Evolutionary conservation across 2,329 filamentous ascomycete genomes (phyloP).

Genomic region (Talaromyces marneffei): DNA sequence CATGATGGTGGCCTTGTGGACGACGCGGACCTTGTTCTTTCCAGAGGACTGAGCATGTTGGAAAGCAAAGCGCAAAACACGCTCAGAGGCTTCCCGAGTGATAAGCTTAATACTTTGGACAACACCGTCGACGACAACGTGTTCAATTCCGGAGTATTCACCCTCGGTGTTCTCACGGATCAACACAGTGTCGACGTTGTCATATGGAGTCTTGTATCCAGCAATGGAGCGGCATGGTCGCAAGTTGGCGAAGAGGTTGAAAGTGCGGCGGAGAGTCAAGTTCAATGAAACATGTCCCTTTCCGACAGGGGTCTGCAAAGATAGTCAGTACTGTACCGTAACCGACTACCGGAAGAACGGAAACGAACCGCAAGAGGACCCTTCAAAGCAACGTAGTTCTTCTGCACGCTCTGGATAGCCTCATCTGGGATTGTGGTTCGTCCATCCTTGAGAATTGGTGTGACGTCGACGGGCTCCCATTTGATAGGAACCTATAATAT

Average conservation of each 20-base stretch:
- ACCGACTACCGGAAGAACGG: background rate
- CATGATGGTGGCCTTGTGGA: conserved; percentile 99
- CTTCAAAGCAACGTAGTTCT: conserved; percentile 97
- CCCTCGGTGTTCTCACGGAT: conserved; percentile 99
- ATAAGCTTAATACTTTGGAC: conserved; percentile 99
- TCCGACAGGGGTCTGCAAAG: conserved; percentile 74
- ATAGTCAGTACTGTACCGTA: conserved; percentile 22
- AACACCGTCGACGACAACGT: conserved; percentile 94
- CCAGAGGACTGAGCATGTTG: conserved; percentile 92
- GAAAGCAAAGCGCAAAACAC: conserved; percentile 95
- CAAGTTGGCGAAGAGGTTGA: conserved; percentile 99
- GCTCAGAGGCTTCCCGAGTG: conserved; percentile 87
- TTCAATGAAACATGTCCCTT: conserved; percentile 99
- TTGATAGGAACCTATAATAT: conserved; percentile 71
- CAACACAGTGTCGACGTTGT: conserved; percentile 91
- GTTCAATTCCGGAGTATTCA: conserved; percentile 99
- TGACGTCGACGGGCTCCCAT: conserved; percentile 97
- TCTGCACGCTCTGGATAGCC: conserved; percentile 86
- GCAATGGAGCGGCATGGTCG: conserved; percentile 95
- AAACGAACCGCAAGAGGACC: conserved; percentile 81
- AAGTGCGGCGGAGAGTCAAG: conserved; percentile 94
- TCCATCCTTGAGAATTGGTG: conserved; percentile 86
- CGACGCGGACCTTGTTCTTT: conserved; percentile 92
- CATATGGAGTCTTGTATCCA: conserved; percentile 98
- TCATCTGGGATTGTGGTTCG: conserved; percentile 91